A percentile compares a stretch with the other conserved stretches of the same genome.
Conservation (phyloP, 148 eudicot species). For the Drosera capensis region DNA sequence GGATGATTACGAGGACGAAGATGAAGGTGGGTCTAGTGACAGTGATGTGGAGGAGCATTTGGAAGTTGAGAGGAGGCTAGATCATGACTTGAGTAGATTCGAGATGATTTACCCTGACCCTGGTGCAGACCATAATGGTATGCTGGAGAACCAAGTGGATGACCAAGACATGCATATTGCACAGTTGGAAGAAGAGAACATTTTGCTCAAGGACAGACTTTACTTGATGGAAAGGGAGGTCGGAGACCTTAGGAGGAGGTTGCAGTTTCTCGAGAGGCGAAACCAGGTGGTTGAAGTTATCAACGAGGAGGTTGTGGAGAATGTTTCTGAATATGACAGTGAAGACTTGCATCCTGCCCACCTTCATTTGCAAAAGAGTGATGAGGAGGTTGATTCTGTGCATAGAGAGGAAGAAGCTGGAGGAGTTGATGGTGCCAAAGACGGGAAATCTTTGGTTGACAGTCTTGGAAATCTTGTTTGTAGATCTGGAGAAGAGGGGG, state of each 20-base stretch:
- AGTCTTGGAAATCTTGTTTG: constrained; percentile 10
- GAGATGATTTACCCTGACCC: constrained; percentile 72
- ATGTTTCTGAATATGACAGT: constrained; percentile 68
- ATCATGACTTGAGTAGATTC: constrained; percentile 86
- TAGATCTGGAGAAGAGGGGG: constrained; percentile 4
- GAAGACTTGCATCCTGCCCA: constrained; percentile 31
- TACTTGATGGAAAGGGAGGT: constrained; percentile 91
- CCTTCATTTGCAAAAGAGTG: constrained; percentile 15
- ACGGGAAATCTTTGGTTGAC: constrained; percentile 7
- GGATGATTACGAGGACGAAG: constrained; percentile 70
- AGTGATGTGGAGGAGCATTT: constrained; percentile 97
- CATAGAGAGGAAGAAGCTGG: constrained; percentile 13
- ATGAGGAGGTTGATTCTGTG: constrained; percentile 30
- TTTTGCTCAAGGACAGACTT: constrained; percentile 72
- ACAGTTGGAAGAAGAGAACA: constrained; percentile 79
- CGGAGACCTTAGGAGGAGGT: constrained; percentile 65
- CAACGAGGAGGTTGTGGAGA: constrained; percentile 66
- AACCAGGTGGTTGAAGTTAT: constrained; percentile 31
- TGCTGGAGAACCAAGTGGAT: constrained; percentile 84
- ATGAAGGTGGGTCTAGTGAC: constrained; percentile 64
- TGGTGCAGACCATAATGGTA: constrained; percentile 40
- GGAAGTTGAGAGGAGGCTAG: constrained; percentile 93
- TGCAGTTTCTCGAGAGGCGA: constrained; percentile 56
- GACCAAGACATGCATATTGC: constrained; percentile 87
- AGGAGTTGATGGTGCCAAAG: constrained; percentile 6